Percentiles rank a stretch among this genome's conserved stretches.
These are phyloP conservation scores for Spergularia marina DNA, from an alignment of 148 eudicot genomes.

Conservation along the genomic window DNA sequence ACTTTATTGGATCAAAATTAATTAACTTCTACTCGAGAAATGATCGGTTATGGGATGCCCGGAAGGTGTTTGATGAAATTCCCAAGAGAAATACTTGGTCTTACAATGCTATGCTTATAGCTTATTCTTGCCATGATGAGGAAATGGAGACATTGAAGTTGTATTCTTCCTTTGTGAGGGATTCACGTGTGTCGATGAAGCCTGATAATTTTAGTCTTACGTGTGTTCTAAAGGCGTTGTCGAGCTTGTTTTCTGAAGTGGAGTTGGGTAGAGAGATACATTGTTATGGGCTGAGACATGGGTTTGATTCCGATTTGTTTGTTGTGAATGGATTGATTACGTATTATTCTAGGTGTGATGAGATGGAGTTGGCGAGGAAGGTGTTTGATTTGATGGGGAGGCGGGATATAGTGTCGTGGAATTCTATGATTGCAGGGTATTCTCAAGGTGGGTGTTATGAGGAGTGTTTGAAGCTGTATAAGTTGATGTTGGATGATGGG, in stretches of 20 bases:
- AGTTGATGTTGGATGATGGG: slow-evolving; percentile 32
- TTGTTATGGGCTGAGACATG: slow-evolving; percentile 38
- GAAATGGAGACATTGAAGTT: slow-evolving; percentile 33
- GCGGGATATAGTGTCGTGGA: slow-evolving; percentile 64
- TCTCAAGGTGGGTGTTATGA: slow-evolving; percentile 54
- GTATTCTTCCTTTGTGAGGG: slow-evolving; percentile 29
- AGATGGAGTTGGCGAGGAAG: slow-evolving; percentile 44
- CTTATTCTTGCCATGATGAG: slow-evolving; percentile 31
- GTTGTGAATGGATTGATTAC: slow-evolving; percentile 56
- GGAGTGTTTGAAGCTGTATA: slow-evolving; percentile 49
- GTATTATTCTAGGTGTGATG: slow-evolving; percentile 54
- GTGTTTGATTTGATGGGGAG: slow-evolving; percentile 45
- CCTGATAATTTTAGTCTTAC: slow-evolving; percentile 53
- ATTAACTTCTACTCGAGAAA: slow-evolving; percentile 45
- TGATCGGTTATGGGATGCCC: slow-evolving; percentile 33
- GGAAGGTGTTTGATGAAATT: slow-evolving; percentile 61
- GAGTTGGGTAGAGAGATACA: slow-evolving; percentile 41
- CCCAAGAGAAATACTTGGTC: slow-evolving; percentile 48
- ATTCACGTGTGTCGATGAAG: slow-evolving; percentile 6
- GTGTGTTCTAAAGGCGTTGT: slow-evolving; percentile 50
- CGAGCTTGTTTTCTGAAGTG: slow-evolving; percentile 34
- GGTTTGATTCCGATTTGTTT: slow-evolving; percentile 53
- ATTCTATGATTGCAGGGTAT: slow-evolving; percentile 63
- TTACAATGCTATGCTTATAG: slow-evolving; percentile 54
- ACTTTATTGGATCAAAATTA: slow-evolving; percentile 64